Evolutionary conservation across 495 filamentous ascomycete species (phyloP).

Genomic region (Trichoderma reesei): DNA sequence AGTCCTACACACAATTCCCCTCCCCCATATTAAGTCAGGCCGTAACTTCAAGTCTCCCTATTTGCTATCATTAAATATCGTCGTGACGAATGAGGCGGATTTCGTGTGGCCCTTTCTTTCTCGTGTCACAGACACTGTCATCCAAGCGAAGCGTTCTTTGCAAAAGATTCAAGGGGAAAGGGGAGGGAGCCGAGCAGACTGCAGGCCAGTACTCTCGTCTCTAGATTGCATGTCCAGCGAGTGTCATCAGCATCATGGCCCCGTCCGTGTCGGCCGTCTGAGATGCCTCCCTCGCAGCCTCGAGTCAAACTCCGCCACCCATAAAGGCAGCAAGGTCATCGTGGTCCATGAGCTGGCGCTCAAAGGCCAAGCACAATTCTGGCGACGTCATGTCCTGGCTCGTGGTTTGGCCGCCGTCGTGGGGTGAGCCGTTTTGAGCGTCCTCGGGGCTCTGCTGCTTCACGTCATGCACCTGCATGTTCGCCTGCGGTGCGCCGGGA

Average conservation of each 20-base stretch:
- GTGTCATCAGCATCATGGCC: conserved; percentile 11
- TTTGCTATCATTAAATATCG: background rate
- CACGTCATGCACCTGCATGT: conserved; percentile 9
- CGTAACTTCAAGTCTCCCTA: background rate
- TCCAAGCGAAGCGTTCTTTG: background rate
- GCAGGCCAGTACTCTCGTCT: background rate
- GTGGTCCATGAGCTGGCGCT: conserved; percentile 39
- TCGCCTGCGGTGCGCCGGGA: conserved; percentile 4
- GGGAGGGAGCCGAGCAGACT: background rate
- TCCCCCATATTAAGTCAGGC: background rate
- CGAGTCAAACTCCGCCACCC: conserved; percentile 38
- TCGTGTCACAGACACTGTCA: background rate
- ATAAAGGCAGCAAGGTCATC: conserved; percentile 44
- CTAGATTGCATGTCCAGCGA: conserved; percentile 19
- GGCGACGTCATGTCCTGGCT: conserved; percentile 37
- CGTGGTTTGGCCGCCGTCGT: conserved; percentile 18
- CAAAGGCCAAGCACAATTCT: conserved; percentile 40
- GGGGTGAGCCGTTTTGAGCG: conserved; percentile 16
- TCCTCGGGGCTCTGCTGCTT: conserved; percentile 34
- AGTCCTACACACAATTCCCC: background rate
- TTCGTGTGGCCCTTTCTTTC: background rate
- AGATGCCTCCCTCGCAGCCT: background rate
- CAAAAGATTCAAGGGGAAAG: background rate
- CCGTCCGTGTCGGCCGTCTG: conserved; percentile 1
- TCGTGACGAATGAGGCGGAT: background rate